Percentiles rank a stretch among this genome's conserved stretches.
phyloP scores from a whole-genome alignment of 495 filamentous ascomycete species.

The Niebla homalea region DNA sequence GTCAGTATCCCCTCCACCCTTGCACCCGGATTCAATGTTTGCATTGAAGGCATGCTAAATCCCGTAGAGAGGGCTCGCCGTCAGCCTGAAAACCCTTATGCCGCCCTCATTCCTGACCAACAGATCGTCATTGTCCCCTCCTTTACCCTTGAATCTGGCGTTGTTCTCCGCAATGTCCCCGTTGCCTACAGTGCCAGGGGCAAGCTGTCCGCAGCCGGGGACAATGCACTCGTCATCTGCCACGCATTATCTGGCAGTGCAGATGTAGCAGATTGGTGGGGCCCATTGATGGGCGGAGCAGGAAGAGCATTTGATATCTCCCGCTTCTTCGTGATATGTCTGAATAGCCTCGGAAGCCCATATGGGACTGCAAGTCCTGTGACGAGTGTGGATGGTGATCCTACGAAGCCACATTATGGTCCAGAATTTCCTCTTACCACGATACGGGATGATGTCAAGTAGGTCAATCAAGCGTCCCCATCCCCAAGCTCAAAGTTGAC shows the following conservation, averaged over 20 bases:
- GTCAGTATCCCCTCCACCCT: too few relatives aligned
- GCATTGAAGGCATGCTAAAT: conserved; percentile 35
- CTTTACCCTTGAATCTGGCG: conserved; percentile 90
- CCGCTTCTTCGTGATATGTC: conserved; percentile 85
- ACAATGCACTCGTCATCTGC: conserved; percentile 95
- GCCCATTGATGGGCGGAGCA: conserved; percentile 75
- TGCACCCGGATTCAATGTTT: too few relatives aligned
- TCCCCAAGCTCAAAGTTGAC: conserved; percentile 16
- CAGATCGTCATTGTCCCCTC: conserved; percentile 70
- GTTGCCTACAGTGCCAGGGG: conserved; percentile 87
- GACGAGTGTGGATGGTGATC: conserved; percentile 70
- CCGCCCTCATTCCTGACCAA: conserved; percentile 74
- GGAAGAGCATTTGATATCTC: conserved; percentile 87
- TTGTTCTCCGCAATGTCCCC: conserved; percentile 72
- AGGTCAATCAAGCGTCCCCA: conserved; percentile 18
- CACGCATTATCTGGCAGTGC: conserved; percentile 93
- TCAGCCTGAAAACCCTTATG: conserved; percentile 89
- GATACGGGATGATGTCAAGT: conserved; percentile 90
- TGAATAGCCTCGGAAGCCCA: conserved; percentile 92
- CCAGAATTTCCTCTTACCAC: conserved; percentile 95
- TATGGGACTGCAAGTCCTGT: conserved; percentile 95
- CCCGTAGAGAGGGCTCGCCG: conserved; percentile 48
- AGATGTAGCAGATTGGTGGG: conserved; percentile 98
- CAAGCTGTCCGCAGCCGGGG: conserved; percentile 52
- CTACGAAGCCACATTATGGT: conserved; percentile 64